phyloP scores from a whole-genome alignment of 73 alveolate species.

The Tetrahymena malaccensis region DNA sequence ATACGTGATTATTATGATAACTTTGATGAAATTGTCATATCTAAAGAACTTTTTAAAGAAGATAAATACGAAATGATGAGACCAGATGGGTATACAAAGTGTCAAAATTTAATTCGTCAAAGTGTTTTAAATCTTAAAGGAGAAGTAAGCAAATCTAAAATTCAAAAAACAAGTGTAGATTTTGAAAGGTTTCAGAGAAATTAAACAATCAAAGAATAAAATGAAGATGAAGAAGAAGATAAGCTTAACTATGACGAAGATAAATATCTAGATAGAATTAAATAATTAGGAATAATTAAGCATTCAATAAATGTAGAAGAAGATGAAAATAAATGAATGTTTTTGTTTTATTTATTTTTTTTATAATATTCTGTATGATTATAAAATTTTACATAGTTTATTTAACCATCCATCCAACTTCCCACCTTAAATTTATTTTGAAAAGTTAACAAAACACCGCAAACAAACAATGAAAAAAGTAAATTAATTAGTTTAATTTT shows the following conservation, averaged over 20 bases:
- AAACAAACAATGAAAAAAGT: too few relatives aligned
- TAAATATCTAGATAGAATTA: not conserved
- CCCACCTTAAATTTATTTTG: too few relatives aligned
- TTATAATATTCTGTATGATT: too few relatives aligned
- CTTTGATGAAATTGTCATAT: not conserved
- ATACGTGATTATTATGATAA: not conserved
- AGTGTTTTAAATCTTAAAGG: not conserved
- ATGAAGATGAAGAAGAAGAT: not conserved
- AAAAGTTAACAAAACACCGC: too few relatives aligned
- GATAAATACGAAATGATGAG: not conserved
- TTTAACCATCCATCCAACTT: too few relatives aligned
- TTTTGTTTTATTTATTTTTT: too few relatives aligned
- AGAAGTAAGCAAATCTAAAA: not conserved
- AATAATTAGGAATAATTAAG: not conserved
- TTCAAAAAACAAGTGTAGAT: not conserved
- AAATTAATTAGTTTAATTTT: too few relatives aligned
- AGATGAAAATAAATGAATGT: too few relatives aligned
- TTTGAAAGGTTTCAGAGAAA: too few relatives aligned
- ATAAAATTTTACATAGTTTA: too few relatives aligned
- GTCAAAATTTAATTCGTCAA: not conserved
- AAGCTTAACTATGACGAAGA: not conserved
- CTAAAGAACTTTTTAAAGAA: not conserved
- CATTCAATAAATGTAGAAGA: not conserved
- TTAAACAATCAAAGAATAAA: not conserved
- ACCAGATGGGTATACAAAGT: not conserved